phyloP scores from a whole-genome alignment of 345 rosid genomes.

The Mallotus nudiflorus region DNA sequence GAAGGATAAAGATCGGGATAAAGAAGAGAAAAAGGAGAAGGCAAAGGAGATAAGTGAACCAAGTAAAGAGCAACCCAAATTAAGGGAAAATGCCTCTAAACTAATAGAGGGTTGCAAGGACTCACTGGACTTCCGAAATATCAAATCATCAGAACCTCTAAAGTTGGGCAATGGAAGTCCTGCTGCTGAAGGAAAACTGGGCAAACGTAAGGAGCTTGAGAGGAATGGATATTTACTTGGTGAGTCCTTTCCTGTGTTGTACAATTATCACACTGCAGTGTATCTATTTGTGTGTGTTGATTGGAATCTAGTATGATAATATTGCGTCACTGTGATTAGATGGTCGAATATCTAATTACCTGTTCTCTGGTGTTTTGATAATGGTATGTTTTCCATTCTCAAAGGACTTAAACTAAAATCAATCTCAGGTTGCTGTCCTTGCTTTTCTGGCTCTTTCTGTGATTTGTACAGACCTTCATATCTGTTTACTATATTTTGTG shows the following conservation, averaged over 20 bases:
- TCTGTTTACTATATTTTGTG: slow-evolving; percentile 8
- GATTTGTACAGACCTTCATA: neutral
- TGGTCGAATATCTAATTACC: slow-evolving; percentile 17
- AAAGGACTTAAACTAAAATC: slow-evolving; percentile 10
- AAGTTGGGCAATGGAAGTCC: slow-evolving; percentile 21
- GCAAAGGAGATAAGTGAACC: slow-evolving; percentile 34
- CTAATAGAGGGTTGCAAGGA: slow-evolving; percentile 25
- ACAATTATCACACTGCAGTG: slow-evolving; percentile 18
- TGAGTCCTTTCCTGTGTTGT: slow-evolving; percentile 34
- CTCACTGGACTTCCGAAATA: slow-evolving; percentile 21
- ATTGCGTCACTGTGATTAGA: slow-evolving; percentile 16
- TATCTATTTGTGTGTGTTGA: slow-evolving; percentile 20
- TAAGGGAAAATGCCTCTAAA: slow-evolving; percentile 20
- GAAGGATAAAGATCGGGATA: slow-evolving; percentile 37
- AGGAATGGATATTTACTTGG: slow-evolving; percentile 33
- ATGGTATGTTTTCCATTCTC: slow-evolving; percentile 20
- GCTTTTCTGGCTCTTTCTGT: neutral
- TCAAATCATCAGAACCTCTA: slow-evolving; percentile 14
- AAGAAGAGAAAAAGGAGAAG: slow-evolving; percentile 44
- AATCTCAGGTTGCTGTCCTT: slow-evolving; percentile 1
- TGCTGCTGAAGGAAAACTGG: slow-evolving; percentile 15
- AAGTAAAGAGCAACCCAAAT: slow-evolving; percentile 38
- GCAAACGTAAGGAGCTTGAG: slow-evolving; percentile 29
- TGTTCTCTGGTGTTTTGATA: slow-evolving; percentile 12
- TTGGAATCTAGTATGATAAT: slow-evolving; percentile 17